Evolutionary conservation across 2,329 filamentous ascomycete genomes (phyloP).

Genomic region (Fusarium oligoseptatum): DNA sequence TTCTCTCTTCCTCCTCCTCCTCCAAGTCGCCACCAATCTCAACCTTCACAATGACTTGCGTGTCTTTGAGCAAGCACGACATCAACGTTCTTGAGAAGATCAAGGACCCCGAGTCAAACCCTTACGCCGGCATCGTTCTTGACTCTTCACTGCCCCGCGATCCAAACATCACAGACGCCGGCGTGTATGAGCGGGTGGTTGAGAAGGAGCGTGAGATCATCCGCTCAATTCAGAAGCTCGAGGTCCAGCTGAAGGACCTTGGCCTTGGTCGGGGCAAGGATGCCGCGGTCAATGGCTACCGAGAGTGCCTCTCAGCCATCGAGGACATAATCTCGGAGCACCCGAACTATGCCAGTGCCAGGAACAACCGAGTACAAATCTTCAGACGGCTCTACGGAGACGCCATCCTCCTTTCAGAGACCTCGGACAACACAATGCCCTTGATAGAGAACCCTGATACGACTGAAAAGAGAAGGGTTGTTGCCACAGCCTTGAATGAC

Average conservation of each 20-base stretch:
- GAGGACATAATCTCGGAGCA: conserved; percentile 67
- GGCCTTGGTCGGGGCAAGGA: conserved; percentile 54
- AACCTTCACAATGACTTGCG: conserved; percentile 58
- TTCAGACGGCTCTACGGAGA: conserved; percentile 73
- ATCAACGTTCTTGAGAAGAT: conserved; percentile 75
- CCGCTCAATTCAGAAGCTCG: conserved; percentile 65
- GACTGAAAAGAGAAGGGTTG: conserved; percentile 56
- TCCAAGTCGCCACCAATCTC: conserved; percentile 21
- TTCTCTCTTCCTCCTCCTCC: background rate
- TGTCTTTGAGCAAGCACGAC: conserved; percentile 69
- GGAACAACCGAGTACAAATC: conserved; percentile 81
- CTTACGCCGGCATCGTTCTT: conserved; percentile 66
- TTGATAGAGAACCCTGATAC: conserved; percentile 56
- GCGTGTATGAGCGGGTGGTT: conserved; percentile 65
- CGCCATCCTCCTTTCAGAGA: conserved; percentile 62
- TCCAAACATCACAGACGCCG: conserved; percentile 65
- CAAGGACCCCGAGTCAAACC: conserved; percentile 74
- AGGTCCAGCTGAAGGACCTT: conserved; percentile 64
- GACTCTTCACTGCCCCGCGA: conserved; percentile 69
- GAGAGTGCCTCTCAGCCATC: conserved; percentile 62
- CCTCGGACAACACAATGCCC: conserved; percentile 54
- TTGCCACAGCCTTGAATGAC: conserved; percentile 62
- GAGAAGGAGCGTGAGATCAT: conserved; percentile 67
- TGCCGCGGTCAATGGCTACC: conserved; percentile 60
- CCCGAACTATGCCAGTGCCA: conserved; percentile 78